phyloP scores from a whole-genome alignment of 257 asterid species.

The Solanum lycopersicoides region DNA sequence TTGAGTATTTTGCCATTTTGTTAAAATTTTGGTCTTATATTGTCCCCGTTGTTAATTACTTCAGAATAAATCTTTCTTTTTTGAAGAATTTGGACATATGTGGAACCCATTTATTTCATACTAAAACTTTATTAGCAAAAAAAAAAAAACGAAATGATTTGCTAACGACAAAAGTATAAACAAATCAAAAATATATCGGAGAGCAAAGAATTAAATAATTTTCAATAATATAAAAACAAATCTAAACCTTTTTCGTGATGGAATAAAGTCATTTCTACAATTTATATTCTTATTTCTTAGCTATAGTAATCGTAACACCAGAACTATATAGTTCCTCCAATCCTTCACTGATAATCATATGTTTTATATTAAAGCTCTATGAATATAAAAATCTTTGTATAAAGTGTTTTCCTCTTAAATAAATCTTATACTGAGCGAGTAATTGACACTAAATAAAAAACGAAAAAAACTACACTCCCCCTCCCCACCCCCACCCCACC shows the following conservation, averaged over 20 bases:
- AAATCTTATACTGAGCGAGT: not conserved
- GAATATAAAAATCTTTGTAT: not conserved
- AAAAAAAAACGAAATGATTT: not conserved
- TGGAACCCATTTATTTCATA: not conserved
- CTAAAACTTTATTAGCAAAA: not conserved
- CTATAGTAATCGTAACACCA: not conserved
- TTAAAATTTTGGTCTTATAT: not conserved
- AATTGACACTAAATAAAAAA: not conserved
- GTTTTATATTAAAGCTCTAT: not conserved
- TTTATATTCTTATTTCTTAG: not conserved
- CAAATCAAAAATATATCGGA: not conserved
- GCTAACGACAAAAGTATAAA: not conserved
- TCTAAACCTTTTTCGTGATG: not conserved
- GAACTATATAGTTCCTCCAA: not conserved
- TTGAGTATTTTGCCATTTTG: not conserved
- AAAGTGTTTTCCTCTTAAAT: not conserved
- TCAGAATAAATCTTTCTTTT: not conserved
- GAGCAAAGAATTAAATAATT: not conserved
- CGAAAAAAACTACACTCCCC: not conserved
- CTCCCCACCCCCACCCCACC: no score
- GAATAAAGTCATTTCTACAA: not conserved
- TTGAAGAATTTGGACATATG: not conserved
- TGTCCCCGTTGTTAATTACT: not conserved
- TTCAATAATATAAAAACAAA: not conserved
- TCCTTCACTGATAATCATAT: not conserved